Base-by-base conservation (phyloP, 2,329 filamentous ascomycete genomes). In the Epichloe amarillans region DNA sequence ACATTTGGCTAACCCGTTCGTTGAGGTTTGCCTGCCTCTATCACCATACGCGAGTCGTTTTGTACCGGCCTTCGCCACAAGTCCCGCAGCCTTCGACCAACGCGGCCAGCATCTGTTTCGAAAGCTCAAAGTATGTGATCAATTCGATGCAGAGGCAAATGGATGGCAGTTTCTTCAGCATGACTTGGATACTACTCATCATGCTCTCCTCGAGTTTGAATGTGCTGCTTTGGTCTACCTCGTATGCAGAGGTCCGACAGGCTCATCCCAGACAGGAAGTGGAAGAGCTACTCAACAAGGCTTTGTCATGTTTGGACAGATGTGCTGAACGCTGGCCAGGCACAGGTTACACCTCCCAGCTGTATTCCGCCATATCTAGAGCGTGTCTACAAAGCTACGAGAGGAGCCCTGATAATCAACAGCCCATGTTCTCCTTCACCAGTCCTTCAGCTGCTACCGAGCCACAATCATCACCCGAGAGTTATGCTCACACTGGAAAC, bases 141-240 rank as follows among this genome's bases (percentile, higher is more conserved):
- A 77, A 83, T 56, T 80, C 91, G 63, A 84, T 89, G 43, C 81
- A 80, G 62, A 82, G 85, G 60, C 89, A 95, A 65, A 84, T 95
- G 61, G 79, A 84, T 56, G 82, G 77, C 15, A 77, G 79, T 14
- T 82, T 82, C 21, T 80, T 93, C 11, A 91, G 96, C 62, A 75
- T 96, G 53, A 96, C 90, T 1, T 97, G 91, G 91, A 84, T 95
- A 42, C 95, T 95, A 61, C 80, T 95, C 1, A 77, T 95, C 52
- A 83, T 85, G 19, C 77, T 97, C 40, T 96, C 94, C 69, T 93
- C 94, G 81, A 83, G 87, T 4, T 77, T 97, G 52, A 96, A 95
- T 62, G 90, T 88, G 5, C 78, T 96, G 47, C 76, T 98, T 1
- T 98, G 93, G 93, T 82, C 86, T 2, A 77, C 95, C 7, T 95